These are phyloP conservation scores for Senna siamea DNA, from an alignment of 306 rosid genomes.

Conservation along the genomic window DNA sequence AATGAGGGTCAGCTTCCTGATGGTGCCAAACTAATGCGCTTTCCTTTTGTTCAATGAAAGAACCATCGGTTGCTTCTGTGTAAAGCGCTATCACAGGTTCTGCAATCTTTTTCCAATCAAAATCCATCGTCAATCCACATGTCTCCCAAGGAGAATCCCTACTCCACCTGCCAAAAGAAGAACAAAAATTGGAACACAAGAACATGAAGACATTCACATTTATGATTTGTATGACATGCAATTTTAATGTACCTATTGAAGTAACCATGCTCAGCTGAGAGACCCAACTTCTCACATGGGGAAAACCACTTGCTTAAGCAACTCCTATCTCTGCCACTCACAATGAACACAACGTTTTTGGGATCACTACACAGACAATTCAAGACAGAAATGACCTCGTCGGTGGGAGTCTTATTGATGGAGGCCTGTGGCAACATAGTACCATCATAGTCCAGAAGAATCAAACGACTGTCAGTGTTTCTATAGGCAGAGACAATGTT, in stretches of 20 bases:
- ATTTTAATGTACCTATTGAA: slow-evolving; percentile 7
- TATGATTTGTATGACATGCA: neutral
- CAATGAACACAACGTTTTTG: slow-evolving; percentile 13
- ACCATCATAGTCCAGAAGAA: slow-evolving; percentile 28
- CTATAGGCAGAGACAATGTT: slow-evolving; percentile 12
- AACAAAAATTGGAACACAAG: neutral
- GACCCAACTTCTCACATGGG: slow-evolving; percentile 24
- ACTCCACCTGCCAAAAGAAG: slow-evolving; percentile 52
- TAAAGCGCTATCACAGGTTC: slow-evolving; percentile 71
- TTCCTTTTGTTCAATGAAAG: slow-evolving; percentile 64
- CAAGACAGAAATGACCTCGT: slow-evolving; percentile 22
- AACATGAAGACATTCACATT: neutral
- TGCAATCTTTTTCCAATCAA: slow-evolving; percentile 66
- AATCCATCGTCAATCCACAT: slow-evolving; percentile 58
- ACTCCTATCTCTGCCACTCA: slow-evolving; percentile 26
- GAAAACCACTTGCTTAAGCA: slow-evolving; percentile 27
- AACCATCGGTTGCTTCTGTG: slow-evolving; percentile 76
- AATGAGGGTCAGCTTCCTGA: slow-evolving; percentile 72
- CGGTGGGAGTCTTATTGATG: neutral
- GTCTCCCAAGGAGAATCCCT: slow-evolving; percentile 50
- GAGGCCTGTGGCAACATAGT: slow-evolving; percentile 29
- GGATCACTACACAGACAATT: slow-evolving; percentile 26
- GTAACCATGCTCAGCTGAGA: slow-evolving; percentile 31
- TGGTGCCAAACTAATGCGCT: slow-evolving; percentile 80
- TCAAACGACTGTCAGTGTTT: slow-evolving; percentile 4